Percentiles rank a stretch among this genome's conserved stretches.
These are phyloP conservation scores for Pseudocercospora pini-densiflorae DNA, from an alignment of 2,329 filamentous ascomycete species.

Conservation along the genomic window DNA sequence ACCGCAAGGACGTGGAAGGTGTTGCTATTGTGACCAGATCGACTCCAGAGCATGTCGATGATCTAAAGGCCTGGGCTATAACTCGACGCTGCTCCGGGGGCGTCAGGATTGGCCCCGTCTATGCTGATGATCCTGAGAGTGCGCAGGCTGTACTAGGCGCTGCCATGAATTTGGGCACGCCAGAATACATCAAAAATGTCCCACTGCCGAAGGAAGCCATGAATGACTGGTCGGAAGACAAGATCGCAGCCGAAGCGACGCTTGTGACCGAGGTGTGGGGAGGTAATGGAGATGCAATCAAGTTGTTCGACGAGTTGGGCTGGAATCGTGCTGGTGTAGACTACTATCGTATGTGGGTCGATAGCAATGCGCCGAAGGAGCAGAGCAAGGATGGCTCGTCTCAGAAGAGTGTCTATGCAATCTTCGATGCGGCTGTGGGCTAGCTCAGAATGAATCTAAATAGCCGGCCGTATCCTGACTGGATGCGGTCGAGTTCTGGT, in stretches of 20 bases:
- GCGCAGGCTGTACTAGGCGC: slow-evolving; percentile 35
- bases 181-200: slow-evolving; percentile 17
- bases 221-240: slow-evolving; percentile 20
- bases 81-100: slow-evolving; percentile 41
- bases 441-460: neutral
- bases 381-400: slow-evolving; percentile 40
- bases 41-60: slow-evolving; percentile 14
- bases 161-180: slow-evolving; percentile 35
- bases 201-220: slow-evolving; percentile 18
- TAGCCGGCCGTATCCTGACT: slow-evolving; percentile 16
- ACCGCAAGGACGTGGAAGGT: slow-evolving; percentile 38
- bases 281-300: slow-evolving; percentile 36
- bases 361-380: slow-evolving; percentile 38
- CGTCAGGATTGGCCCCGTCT: slow-evolving; percentile 43
- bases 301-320: slow-evolving; percentile 41
- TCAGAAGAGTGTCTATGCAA: slow-evolving; percentile 40
- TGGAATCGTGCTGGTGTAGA: slow-evolving; percentile 39
- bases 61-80: slow-evolving; percentile 38
- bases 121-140: slow-evolving; percentile 35
- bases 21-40: slow-evolving; percentile 30
- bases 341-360: slow-evolving; percentile 46
- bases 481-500: slow-evolving; percentile 6
- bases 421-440: slow-evolving; percentile 40
- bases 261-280: slow-evolving; percentile 43
- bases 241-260: slow-evolving; percentile 25